These are phyloP conservation scores for Prunus dulcis DNA, from an alignment of 306 rosid genomes.

Conservation along the genomic window DNA sequence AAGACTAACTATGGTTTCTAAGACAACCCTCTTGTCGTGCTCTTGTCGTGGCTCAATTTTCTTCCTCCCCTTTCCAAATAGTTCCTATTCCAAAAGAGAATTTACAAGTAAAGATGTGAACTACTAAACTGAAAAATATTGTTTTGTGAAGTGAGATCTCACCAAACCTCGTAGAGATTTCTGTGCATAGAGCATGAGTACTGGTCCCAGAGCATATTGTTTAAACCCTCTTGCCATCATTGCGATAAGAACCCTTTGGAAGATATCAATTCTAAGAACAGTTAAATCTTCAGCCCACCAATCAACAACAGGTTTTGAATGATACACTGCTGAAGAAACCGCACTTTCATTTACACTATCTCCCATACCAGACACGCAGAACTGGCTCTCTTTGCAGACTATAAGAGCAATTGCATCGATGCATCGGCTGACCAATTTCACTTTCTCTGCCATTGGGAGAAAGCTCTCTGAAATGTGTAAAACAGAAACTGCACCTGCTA, in stretches of 20 bases:
- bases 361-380: slow-evolving; percentile 35
- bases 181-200: slow-evolving; percentile 95
- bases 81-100: slow-evolving; percentile 45
- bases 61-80: slow-evolving; percentile 77
- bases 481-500: slow-evolving; percentile 69
- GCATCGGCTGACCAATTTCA: slow-evolving; percentile 70
- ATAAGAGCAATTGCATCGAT: slow-evolving; percentile 80
- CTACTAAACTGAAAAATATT: not conserved
- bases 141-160: slow-evolving; percentile 52
- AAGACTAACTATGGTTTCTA: slow-evolving; percentile 88
- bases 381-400: slow-evolving; percentile 79
- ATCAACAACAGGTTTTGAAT: slow-evolving; percentile 58
- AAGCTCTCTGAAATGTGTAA: slow-evolving; percentile 63
- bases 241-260: slow-evolving; percentile 84
- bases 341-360: slow-evolving; percentile 40
- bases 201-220: slow-evolving; percentile 78
- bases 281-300: slow-evolving; percentile 98
- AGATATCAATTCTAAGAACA: slow-evolving; percentile 88
- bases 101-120: slow-evolving; percentile 14
- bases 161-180: slow-evolving; percentile 98
- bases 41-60: slow-evolving; percentile 66
- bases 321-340: slow-evolving; percentile 37
- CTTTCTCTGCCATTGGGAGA: slow-evolving; percentile 68
- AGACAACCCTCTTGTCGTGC: slow-evolving; percentile 85
- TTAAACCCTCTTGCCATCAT: slow-evolving; percentile 95